Evolutionary conservation across 441 rosid species (phyloP), one percentile per base, ranked within the genome.

Genomic region (Flueggea neowawraea): DNA sequence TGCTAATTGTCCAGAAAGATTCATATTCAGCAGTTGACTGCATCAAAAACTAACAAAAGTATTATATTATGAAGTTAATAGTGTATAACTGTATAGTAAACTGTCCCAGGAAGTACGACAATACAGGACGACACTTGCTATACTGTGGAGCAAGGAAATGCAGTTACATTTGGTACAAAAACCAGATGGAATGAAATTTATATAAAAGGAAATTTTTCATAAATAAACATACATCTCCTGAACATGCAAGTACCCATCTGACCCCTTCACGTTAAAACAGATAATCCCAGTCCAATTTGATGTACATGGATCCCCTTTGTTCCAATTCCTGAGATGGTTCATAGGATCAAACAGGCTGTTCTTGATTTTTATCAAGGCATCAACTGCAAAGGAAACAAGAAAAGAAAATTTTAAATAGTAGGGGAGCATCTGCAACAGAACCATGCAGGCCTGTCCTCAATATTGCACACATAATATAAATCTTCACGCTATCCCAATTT

Each of bases 1-100:
- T 44, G 88, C 83, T 69, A 94, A 80, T 69, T 43, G 72, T 82
- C 99, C 96, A n/a, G 96, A 87, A 65, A 94, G 87, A 83, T 94
- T 91, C 96, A 82, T 87, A 61, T 81, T 81, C 66, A 84, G 81
- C 55, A 94, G 78, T 58, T 75, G 87, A 52, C 96, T 94, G 85
- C 73, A 76, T 62, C 70, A 66, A 62, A n/a, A 70, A 75, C 43
- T 47, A 60, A 66, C 45, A 61, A 41, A 68, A 47, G 14, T 9
- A 47, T 12, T 47, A 47, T 12, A 47, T 10, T 47, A 47, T 14
- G n/a, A 1, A 0, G 50, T 47, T 47, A 47, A 47, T 47, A 14
- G 41, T 5, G 41, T 4, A 47, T 47, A 9, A 47, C 12, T 47
- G 14, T 47, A 4, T 14, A 47, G 50, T 47, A 47, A 47, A 47